Conservation (phyloP, 805 yeast species). For the Starmera dryadoides region DNA sequence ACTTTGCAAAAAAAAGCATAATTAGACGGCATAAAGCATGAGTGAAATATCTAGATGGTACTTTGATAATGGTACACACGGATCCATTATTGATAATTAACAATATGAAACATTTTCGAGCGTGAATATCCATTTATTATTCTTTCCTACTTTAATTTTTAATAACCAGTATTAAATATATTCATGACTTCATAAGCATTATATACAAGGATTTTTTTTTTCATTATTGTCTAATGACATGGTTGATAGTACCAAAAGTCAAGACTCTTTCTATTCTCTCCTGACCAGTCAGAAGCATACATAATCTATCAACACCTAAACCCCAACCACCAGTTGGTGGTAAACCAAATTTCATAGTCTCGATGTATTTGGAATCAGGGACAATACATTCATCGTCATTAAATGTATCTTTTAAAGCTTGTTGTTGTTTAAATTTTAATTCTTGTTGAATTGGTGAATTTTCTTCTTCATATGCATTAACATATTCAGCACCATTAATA, state of each 20-base stretch:
- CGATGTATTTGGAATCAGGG: constrained; percentile 67
- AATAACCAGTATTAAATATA: too few species aligned
- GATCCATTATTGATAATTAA: too few species aligned
- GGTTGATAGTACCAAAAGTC: constrained; percentile 66
- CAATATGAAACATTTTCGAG: too few species aligned
- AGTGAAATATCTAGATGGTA: too few species aligned
- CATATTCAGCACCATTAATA: constrained; percentile 71
- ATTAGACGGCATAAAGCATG: too few species aligned
- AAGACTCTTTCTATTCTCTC: constrained; percentile 69
- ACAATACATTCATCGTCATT: constrained; percentile 56
- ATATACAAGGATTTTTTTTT: not conserved
- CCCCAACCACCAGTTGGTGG: constrained; percentile 99
- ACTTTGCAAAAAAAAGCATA: too few species aligned
- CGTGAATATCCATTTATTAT: too few species aligned
- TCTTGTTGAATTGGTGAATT: constrained; percentile 75
- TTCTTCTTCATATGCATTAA: constrained; percentile 95
- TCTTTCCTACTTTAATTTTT: too few species aligned
- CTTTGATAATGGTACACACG: too few species aligned
- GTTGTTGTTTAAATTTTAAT: constrained; percentile 56
- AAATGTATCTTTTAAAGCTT: constrained; percentile 33
- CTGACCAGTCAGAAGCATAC: constrained; percentile 65
- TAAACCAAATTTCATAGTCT: constrained; percentile 83
- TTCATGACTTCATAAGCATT: too few species aligned
- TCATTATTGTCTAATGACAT: constrained; percentile 55
- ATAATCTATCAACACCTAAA: constrained; percentile 82